phyloP scores from a whole-genome alignment of 202 grass and related monocot genomes.

The Digitaria exilis region DNA sequence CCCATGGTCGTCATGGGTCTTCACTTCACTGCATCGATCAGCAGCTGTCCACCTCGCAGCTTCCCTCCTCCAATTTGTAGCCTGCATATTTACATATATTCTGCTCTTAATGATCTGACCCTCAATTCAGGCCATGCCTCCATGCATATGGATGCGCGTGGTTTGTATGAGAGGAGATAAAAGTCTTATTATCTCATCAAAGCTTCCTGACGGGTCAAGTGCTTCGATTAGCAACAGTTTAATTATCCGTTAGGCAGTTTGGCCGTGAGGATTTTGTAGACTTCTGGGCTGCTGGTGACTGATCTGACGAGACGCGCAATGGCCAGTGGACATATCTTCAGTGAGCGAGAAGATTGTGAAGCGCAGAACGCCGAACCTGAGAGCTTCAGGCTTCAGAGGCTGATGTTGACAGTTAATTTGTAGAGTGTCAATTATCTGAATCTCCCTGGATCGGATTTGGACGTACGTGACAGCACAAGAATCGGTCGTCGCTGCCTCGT shows the following conservation, averaged over 20 bases:
- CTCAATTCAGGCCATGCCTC: background rate
- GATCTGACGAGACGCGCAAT: background rate
- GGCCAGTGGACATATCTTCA: background rate
- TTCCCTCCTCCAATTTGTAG: background rate
- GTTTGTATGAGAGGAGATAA: background rate
- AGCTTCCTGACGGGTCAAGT: background rate
- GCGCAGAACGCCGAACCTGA: background rate
- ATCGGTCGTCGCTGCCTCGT: background rate
- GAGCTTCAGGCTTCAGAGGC: background rate
- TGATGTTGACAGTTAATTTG: background rate
- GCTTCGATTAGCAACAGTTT: background rate
- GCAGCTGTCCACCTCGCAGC: conserved; percentile 5
- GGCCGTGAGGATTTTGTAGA: background rate
- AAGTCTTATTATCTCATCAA: background rate
- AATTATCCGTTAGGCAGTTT: background rate
- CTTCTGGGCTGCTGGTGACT: background rate
- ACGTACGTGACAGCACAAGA: conserved; percentile 20
- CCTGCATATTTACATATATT: background rate
- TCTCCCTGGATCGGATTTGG: background rate
- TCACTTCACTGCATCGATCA: background rate
- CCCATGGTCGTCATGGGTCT: background rate
- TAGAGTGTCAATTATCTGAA: background rate
- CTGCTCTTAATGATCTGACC: background rate
- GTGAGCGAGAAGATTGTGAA: background rate
- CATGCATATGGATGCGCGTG: background rate